Evolutionary conservation across 2,329 filamentous ascomycete genomes (phyloP), one percentile per base, ranked within the genome.

Genomic region (Phialophora expanda): DNA sequence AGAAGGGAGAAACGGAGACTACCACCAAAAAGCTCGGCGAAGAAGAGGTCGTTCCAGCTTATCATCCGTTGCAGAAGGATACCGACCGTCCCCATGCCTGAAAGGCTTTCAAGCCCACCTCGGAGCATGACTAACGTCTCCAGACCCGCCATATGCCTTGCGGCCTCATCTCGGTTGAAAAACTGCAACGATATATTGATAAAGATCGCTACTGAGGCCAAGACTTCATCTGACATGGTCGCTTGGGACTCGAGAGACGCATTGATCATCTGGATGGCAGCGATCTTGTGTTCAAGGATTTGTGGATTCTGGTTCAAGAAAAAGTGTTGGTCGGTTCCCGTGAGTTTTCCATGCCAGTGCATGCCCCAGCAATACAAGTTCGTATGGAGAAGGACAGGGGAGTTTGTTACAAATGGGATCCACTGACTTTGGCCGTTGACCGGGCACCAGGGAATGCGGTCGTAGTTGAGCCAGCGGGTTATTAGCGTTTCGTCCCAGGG

Each of bases 321-420:
- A 34, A 56, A n/a, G 3, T 44, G 41, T 48, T 48, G 44, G n/a
- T 60, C 34, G 24, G 38, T 28, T 34, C 48, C 62, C 14, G 62
- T 64, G 26, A 64, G 56, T 46, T 64, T 64, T 14, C 55, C 62
- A 38, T 59, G 62, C 53, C 56, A 64, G 50, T 64, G 62, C 62
- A 64, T 64, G 3, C 62, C 62, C 62, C 62, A 64, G 48, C 46
- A 64, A 51, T 59, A 64, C 56, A 64, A n/a, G 32, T 64, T 64
- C 9, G 62, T 64, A 24, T 64, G 62, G 11, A 59, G 48, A 34
- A 64, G 62, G 53, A 64, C 56, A 14, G 55, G 46, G 9, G 53
- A 54, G 4, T 59, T n/a, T 7, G 55, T 34, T 20, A 64, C 34
- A 46, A 64, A 64, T 4, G 62, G 62, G 11, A 64, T 58, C 62